phyloP scores from a whole-genome alignment of 192 early-diverging fungal species.

The Podila verticillata region DNA sequence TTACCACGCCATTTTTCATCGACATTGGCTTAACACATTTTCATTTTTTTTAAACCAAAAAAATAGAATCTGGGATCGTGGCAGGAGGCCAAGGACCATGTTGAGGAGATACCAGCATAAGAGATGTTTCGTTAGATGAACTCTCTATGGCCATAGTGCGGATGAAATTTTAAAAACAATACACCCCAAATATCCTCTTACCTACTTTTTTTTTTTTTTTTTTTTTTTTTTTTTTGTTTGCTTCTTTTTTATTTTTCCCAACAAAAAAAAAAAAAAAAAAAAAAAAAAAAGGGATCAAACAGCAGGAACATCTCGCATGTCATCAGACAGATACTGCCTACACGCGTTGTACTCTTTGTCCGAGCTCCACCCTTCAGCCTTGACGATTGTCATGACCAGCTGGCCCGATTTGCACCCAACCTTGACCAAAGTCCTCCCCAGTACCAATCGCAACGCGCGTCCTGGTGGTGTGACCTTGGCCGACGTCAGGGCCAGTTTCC shows the following conservation, averaged over 20 bases:
- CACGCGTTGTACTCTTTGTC: conserved; percentile 49
- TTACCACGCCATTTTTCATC: too few relatives aligned
- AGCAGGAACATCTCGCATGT: conserved; percentile 8
- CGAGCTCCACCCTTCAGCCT: conserved; percentile 47
- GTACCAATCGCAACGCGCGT: conserved; percentile 27
- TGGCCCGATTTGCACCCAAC: conserved; percentile 34
- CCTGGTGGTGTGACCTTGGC: conserved; percentile 38
- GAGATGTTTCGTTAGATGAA: background rate
- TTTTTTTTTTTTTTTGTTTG: conserved; percentile 11
- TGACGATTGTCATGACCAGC: conserved; percentile 47
- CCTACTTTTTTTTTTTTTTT: background rate
- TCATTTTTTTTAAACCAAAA: background rate
- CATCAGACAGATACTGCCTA: conserved; percentile 22
- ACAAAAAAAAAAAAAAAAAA: background rate
- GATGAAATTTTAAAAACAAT: too few relatives aligned
- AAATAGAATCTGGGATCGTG: conserved; percentile 64
- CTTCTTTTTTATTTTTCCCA: conserved; percentile 1
- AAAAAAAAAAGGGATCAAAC: background rate
- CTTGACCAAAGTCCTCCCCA: conserved; percentile 26
- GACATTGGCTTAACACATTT: too few relatives aligned
- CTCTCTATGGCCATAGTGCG: too few relatives aligned
- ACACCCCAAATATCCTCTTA: too few relatives aligned
- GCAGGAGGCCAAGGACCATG: conserved; percentile 61
- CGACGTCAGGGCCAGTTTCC: conserved; percentile 28
- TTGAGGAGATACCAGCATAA: conserved; percentile 58